Evolutionary conservation across 345 rosid genomes (phyloP), one percentile per base, ranked within the genome.

Genomic region (Dovyalis caffra): DNA sequence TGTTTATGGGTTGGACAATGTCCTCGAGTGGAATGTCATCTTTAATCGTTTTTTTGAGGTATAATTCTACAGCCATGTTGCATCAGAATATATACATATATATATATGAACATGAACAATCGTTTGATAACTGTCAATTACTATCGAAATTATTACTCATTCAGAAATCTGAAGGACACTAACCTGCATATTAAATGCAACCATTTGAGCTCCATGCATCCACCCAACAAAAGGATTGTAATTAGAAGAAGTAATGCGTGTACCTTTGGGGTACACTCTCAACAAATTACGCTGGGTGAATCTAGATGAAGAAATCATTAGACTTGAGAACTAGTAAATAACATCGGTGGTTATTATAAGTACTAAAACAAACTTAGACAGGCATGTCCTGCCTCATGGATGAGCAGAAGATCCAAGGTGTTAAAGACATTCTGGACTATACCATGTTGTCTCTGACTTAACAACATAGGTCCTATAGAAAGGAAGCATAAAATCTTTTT

Each of bases 121-220:
- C 47, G 10, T 43, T 43, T 10, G 47, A 43, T 43, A 43, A 43
- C 15, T 43, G 47, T 43, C 47, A 43, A 43, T 15, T 2, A 43
- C 47, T 11, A 12, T n/a, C n/a, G n/a, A n/a, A 43, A 2, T 11
- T 43, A 43, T 2, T 43, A 43, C 11, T 56, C 33, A 61, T 37
- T 23, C 23, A 21, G 69, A 66, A 32, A n/a, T 31, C 29, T 26
- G 26, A 53, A 66, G 71, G 43, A 57, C 25, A 53, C 58, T n/a
- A 21, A 79, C 82, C 82, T 79, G 82, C 79, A 79, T 79, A 60
- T 79, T 79, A 49, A 79, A 79, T 71, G 82, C 82, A 21, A 79
- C 82, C 82, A 79, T 79, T 12, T 79, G 82, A 64, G 82, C 79
- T 66, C 82, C 82, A 66, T 75, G 78, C 45, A 18, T 57, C 82